A percentile compares a stretch with the other conserved stretches of the same genome.
phyloP scores from a whole-genome alignment of 1,139 yeast genomes.

The Citeromyces hawaiiensis region DNA sequence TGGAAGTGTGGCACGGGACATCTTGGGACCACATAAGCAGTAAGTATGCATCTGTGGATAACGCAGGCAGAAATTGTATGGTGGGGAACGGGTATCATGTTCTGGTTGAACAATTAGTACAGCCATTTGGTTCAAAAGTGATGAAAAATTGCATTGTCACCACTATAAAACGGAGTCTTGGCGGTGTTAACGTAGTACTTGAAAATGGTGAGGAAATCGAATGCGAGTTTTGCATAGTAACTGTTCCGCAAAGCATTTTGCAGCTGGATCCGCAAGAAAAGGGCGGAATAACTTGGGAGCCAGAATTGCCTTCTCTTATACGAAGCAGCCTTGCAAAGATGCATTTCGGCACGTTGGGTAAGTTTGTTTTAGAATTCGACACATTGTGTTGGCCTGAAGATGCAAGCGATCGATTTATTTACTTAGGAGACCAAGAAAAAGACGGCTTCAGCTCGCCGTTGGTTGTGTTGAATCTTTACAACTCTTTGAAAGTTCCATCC shows the following conservation, averaged over 20 bases:
- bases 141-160: conserved; percentile 32
- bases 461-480: conserved; percentile 29
- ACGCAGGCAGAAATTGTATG: conserved; percentile 63
- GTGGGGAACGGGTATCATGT: conserved; percentile 46
- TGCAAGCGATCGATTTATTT: conserved; percentile 35
- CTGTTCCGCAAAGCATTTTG: conserved; percentile 66
- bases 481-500: conserved; percentile 26
- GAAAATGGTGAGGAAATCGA: conserved; percentile 14
- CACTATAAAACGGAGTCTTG: conserved; percentile 20
- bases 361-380: conserved; percentile 63
- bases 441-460: conserved; percentile 36
- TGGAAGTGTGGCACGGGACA: conserved; percentile 74
- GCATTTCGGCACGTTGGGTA: conserved; percentile 66
- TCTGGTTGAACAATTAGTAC: conserved; percentile 30
- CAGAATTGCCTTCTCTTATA: conserved; percentile 38
- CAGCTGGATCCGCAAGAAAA: conserved; percentile 20
- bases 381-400: conserved; percentile 47
- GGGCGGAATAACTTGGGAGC: conserved; percentile 43
- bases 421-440: conserved; percentile 23
- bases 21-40: conserved; percentile 56
- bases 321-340: conserved; percentile 30
- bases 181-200: conserved; percentile 12
- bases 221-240: conserved; percentile 47
- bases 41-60: conserved; percentile 50
- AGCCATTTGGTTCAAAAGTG: conserved; percentile 14